Conservation (phyloP, 2,329 filamentous ascomycete genomes). For the Aspergillus eucalypticola region DNA sequence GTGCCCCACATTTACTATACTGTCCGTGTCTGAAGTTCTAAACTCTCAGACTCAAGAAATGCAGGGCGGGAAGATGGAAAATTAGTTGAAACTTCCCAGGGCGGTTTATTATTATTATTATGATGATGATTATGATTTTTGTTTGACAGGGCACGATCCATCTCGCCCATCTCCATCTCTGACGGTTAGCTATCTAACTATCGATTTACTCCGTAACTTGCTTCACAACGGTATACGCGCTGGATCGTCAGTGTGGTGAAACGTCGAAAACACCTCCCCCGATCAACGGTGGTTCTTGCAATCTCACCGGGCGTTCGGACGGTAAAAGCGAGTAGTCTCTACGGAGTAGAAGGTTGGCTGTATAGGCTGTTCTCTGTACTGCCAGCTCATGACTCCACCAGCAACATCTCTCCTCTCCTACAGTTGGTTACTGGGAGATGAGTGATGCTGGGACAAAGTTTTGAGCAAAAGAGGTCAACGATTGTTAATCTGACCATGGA, state of each 20-base stretch:
- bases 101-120: not conserved
- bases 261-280: not conserved
- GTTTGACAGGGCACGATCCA: slow-evolving; percentile 10
- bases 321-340: not conserved
- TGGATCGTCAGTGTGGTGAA: not conserved
- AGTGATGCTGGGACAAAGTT: slow-evolving; percentile 3
- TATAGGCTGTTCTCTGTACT: not conserved
- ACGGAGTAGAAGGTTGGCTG: not conserved
- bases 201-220: too few relatives aligned
- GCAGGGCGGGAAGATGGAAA: not conserved
- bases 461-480: not conserved
- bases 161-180: not conserved
- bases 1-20: not conserved
- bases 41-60: not conserved
- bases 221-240: not conserved
- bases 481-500: slow-evolving; percentile 1
- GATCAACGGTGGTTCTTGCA: too few relatives aligned
- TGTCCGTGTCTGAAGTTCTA: slow-evolving; percentile 2
- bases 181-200: not conserved
- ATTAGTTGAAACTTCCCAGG: not conserved
- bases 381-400: slow-evolving; percentile 5
- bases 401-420: not conserved
- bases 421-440: not conserved
- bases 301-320: not conserved
- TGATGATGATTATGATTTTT: too few relatives aligned